Evolutionary conservation across 805 yeast genomes (phyloP).

Genomic region (Starmerella powellii): DNA sequence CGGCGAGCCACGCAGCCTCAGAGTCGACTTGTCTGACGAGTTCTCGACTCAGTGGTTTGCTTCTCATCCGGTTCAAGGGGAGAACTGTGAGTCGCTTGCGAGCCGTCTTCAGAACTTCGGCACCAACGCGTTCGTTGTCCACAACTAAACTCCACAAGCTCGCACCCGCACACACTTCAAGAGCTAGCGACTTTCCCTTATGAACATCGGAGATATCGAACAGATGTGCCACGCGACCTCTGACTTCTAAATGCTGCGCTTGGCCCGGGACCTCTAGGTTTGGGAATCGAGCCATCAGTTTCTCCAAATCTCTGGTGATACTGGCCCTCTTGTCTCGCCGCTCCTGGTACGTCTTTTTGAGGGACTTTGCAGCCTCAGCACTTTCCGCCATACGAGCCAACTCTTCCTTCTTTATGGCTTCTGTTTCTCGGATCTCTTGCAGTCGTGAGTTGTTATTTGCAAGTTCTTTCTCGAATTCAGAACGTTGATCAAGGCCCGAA

Average conservation of each 20-base stretch:
- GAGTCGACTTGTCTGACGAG: constrained; percentile 63
- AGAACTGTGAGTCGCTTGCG: constrained; percentile 78
- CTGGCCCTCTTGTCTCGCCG: constrained; percentile 9
- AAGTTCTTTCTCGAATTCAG: background rate
- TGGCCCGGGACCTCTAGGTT: constrained; percentile 34
- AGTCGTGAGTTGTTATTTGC: background rate
- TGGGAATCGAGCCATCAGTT: constrained; percentile 11
- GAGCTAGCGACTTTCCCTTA: constrained; percentile 57
- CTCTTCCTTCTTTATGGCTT: background rate
- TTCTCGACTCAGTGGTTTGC: constrained; percentile 42
- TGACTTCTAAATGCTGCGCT: constrained; percentile 49
- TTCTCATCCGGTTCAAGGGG: constrained; percentile 74
- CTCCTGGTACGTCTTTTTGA: constrained; percentile 1
- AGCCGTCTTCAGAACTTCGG: constrained; percentile 68
- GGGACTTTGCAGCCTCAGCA: constrained; percentile 3
- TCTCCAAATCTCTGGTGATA: constrained; percentile 8
- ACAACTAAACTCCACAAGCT: constrained; percentile 81
- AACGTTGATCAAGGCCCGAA: background rate
- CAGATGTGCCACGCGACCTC: constrained; percentile 82
- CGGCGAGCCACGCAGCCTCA: constrained; percentile 77
- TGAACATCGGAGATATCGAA: constrained; percentile 51
- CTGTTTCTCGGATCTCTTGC: background rate
- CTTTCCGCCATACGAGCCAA: background rate
- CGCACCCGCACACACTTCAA: constrained; percentile 92
- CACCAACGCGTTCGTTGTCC: constrained; percentile 74